phyloP scores from a whole-genome alignment of 2,329 filamentous ascomycete species.

The Cadophora gregata region DNA sequence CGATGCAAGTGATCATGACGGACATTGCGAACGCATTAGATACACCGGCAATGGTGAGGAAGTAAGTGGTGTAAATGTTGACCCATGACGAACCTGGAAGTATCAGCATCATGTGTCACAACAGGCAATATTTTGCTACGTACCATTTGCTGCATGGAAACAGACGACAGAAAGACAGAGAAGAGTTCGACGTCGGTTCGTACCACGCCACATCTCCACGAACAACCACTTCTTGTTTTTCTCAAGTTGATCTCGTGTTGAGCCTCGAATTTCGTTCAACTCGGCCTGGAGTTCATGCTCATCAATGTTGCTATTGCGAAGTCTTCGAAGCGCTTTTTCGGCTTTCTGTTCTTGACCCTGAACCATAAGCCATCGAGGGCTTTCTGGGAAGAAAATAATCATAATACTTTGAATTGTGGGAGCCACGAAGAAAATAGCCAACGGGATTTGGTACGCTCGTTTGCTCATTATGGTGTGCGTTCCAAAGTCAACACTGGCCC shows the following conservation, averaged over 20 bases:
- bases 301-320: constrained; percentile 24
- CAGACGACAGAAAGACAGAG: constrained; percentile 40
- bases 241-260: constrained; percentile 44
- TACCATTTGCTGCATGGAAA: constrained; percentile 54
- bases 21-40: constrained; percentile 54
- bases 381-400: constrained; percentile 59
- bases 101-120: too few relatives aligned
- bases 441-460: constrained; percentile 45
- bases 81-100: constrained; percentile 56
- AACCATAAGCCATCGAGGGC: constrained; percentile 61
- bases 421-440: constrained; percentile 47
- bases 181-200: constrained; percentile 53
- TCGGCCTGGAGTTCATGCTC: constrained; percentile 30
- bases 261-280: constrained; percentile 26
- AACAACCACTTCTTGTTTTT: constrained; percentile 49
- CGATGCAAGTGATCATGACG: constrained; percentile 56
- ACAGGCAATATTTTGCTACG: too few relatives aligned
- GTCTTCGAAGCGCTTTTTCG: constrained; percentile 51
- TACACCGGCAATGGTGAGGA: constrained; percentile 51
- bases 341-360: constrained; percentile 62
- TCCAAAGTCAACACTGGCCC: constrained; percentile 47
- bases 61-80: constrained; percentile 58
- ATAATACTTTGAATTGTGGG: constrained; percentile 53
- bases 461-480: constrained; percentile 43
- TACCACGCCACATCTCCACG: constrained; percentile 48